These are phyloP conservation scores for Aspergillus panamensis DNA, from an alignment of 495 filamentous ascomycete genomes.

Conservation along the genomic window DNA sequence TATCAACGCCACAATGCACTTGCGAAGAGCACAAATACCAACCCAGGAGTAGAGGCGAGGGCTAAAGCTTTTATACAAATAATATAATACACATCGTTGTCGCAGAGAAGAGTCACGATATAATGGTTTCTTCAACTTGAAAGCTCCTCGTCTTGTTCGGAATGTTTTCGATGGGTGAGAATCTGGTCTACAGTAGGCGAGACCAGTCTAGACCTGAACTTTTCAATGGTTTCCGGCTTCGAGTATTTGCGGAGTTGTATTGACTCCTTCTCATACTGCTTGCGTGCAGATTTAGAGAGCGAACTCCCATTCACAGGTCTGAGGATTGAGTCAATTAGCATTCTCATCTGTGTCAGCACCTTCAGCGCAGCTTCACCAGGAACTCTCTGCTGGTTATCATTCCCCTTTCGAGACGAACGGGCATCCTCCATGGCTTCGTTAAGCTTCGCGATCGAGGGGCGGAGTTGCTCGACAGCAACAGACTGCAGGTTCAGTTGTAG, in stretches of 20 bases:
- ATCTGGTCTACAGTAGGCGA: conserved; percentile 27
- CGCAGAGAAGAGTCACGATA: too few species aligned
- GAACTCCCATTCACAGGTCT: conserved; percentile 23
- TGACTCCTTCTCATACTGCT: conserved; percentile 24
- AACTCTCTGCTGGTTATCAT: conserved; percentile 5
- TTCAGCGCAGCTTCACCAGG: conserved; percentile 21
- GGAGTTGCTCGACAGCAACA: conserved; percentile 24
- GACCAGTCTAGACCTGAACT: conserved; percentile 15
- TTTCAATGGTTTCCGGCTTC: conserved; percentile 17
- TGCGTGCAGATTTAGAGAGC: conserved; percentile 28
- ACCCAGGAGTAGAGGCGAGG: not conserved
- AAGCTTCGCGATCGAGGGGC: conserved; percentile 30
- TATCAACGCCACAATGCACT: conserved; percentile 24
- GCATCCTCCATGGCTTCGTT: conserved; percentile 24
- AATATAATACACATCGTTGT: too few species aligned
- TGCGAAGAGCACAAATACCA: conserved; percentile 1
- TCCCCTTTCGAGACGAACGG: not conserved
- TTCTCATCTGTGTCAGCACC: conserved; percentile 26
- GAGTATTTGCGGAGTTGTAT: conserved; percentile 34
- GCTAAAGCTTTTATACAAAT: not conserved
- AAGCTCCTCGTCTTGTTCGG: too few species aligned
- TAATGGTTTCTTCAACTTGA: too few species aligned
- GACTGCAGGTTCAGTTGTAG: conserved; percentile 29
- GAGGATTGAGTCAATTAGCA: conserved; percentile 31
- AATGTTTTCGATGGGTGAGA: conserved; percentile 12